Evolutionary conservation across 345 rosid genomes (phyloP).

Genomic region (Arabidopsis suecica): DNA sequence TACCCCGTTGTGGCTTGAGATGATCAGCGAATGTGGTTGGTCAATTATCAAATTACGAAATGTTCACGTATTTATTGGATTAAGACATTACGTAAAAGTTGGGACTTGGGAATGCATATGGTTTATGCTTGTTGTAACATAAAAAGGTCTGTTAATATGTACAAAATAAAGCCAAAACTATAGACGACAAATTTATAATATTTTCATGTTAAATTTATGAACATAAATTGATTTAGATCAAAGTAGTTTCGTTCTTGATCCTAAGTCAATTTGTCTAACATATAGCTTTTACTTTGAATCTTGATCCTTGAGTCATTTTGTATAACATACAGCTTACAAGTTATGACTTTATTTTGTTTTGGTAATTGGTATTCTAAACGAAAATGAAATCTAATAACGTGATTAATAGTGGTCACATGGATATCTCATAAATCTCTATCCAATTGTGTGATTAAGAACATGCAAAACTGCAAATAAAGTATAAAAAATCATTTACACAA

Average conservation of each 20-base stretch:
- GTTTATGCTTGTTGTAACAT: slow-evolving; percentile 38
- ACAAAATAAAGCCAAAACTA: slow-evolving; percentile 15
- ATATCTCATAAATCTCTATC: neutral
- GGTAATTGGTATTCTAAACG: neutral
- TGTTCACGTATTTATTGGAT: slow-evolving; percentile 25
- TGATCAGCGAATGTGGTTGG: slow-evolving; percentile 23
- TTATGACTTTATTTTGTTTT: neutral
- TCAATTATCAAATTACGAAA: slow-evolving; percentile 6
- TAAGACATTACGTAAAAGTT: slow-evolving; percentile 17
- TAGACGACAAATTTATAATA: neutral
- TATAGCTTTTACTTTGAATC: neutral
- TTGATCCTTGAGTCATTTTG: neutral
- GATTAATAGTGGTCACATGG: neutral
- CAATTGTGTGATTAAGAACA: neutral
- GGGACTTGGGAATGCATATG: slow-evolving; percentile 33
- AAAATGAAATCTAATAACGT: neutral
- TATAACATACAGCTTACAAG: neutral
- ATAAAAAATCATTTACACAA: neutral
- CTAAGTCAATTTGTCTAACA: neutral
- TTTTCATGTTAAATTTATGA: neutral
- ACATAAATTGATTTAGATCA: neutral
- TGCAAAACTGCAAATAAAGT: neutral
- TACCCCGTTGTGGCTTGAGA: slow-evolving; percentile 73
- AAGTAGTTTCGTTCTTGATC: neutral
- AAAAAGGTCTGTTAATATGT: slow-evolving; percentile 37